These are phyloP conservation scores for Tolypocladium guangdongense DNA, from an alignment of 2,329 filamentous ascomycete genomes.

Conservation along the genomic window DNA sequence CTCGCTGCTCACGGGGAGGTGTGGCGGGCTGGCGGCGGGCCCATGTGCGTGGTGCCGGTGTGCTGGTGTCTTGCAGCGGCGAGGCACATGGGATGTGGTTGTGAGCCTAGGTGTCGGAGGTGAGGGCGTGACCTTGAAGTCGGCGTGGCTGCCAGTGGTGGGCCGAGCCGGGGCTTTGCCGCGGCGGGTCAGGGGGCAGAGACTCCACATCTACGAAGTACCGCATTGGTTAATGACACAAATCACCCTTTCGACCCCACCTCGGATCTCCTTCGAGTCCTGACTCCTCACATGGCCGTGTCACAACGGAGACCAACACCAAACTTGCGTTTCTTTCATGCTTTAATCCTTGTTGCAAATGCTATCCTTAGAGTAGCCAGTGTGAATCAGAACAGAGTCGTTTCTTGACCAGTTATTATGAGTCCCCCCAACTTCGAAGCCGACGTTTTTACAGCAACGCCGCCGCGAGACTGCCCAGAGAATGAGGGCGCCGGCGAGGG, in stretches of 20 bases:
- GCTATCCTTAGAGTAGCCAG: background rate
- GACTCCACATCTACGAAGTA: background rate
- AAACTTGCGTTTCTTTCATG: background rate
- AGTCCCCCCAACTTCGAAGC: background rate
- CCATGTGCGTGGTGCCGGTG: conserved; percentile 1
- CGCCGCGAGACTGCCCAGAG: background rate
- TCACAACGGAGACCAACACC: too few species aligned
- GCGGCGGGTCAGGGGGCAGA: background rate
- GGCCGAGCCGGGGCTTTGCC: conserved; percentile 1
- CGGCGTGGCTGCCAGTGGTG: too few species aligned
- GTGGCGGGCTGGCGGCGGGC: background rate
- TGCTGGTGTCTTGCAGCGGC: background rate
- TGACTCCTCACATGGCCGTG: too few species aligned
- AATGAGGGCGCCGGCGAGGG: conserved; percentile 5
- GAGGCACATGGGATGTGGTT: conserved; percentile 1
- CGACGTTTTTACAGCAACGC: background rate
- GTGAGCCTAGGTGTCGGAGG: background rate
- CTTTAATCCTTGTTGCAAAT: background rate
- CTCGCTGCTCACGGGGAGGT: conserved; percentile 3
- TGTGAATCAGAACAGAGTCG: background rate
- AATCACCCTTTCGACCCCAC: too few species aligned
- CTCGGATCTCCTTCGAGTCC: too few species aligned
- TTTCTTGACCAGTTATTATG: background rate
- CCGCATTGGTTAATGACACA: too few species aligned
- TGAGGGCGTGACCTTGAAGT: background rate